Evolutionary conservation across 495 filamentous ascomycete genomes (phyloP).

Genomic region (Lepidopterella palustris): DNA sequence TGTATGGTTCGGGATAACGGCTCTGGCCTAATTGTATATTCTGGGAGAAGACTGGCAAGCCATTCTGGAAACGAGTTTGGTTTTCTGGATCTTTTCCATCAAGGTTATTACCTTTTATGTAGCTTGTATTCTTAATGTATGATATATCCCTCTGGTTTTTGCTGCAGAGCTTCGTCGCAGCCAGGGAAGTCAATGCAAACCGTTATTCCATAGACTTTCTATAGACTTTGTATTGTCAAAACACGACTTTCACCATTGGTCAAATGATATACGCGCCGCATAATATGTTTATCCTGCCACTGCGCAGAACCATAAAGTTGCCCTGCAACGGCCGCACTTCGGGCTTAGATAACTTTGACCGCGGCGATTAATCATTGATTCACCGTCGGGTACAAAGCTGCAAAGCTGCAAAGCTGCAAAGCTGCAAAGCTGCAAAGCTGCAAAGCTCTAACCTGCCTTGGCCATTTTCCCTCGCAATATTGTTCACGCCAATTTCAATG

Average conservation of each 20-base stretch:
- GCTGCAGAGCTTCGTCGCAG: constrained; percentile 15
- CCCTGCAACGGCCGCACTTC: too few relatives aligned
- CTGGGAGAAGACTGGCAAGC: constrained; percentile 17
- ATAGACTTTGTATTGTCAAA: background rate
- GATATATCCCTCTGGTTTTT: constrained; percentile 17
- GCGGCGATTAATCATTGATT: too few relatives aligned
- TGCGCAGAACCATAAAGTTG: too few relatives aligned
- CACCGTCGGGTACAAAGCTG: too few relatives aligned
- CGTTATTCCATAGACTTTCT: background rate
- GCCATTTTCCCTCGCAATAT: too few relatives aligned
- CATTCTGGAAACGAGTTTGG: background rate
- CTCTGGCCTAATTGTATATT: constrained; percentile 24
- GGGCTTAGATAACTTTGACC: too few relatives aligned
- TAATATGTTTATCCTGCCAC: too few relatives aligned
- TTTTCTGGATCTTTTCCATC: constrained; percentile 8
- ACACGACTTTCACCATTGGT: background rate
- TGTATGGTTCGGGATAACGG: constrained; percentile 5
- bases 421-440: too few relatives aligned
- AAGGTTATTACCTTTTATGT: constrained; percentile 31
- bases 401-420: too few relatives aligned
- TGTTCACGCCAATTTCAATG: too few relatives aligned
- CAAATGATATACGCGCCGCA: too few relatives aligned
- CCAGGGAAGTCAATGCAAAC: constrained; percentile 20
- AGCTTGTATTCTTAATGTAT: constrained; percentile 32
- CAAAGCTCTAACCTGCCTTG: too few relatives aligned